Percentiles rank a stretch among this genome's conserved stretches.
phyloP scores from a whole-genome alignment of 495 filamentous ascomycete species.

The Daldinia grandis region DNA sequence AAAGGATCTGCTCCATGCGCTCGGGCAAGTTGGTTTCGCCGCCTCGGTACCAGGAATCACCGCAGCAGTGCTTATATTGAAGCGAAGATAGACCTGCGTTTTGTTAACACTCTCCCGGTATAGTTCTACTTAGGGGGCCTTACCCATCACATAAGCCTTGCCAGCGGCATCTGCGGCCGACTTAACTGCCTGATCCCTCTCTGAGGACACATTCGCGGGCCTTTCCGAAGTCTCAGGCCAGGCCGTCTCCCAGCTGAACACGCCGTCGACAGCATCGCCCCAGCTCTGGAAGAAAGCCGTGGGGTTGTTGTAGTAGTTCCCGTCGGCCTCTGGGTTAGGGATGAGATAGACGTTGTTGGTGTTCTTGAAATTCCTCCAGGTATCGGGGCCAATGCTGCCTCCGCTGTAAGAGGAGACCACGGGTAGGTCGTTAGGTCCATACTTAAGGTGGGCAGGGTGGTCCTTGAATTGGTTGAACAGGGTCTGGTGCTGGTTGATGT shows the following conservation, averaged over 20 bases:
- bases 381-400: slow-evolving; percentile 29
- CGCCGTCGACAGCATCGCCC: slow-evolving; percentile 43
- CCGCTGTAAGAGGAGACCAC: slow-evolving; percentile 49
- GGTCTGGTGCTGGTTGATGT: slow-evolving; percentile 38
- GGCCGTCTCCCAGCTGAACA: slow-evolving; percentile 50
- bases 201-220: slow-evolving; percentile 36
- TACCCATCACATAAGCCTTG: slow-evolving; percentile 52
- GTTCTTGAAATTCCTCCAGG: slow-evolving; percentile 43
- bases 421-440: slow-evolving; percentile 33
- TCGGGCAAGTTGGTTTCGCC: slow-evolving; percentile 54
- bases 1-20: slow-evolving; percentile 46
- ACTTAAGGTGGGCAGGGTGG: slow-evolving; percentile 42
- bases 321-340: slow-evolving; percentile 43
- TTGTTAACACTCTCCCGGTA: slow-evolving; percentile 3
- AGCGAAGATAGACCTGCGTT: slow-evolving; percentile 39
- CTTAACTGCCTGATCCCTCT: slow-evolving; percentile 36
- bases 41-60: slow-evolving; percentile 52
- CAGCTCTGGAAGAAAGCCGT: slow-evolving; percentile 36
- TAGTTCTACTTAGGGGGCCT: neutral
- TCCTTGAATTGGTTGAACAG: slow-evolving; percentile 43
- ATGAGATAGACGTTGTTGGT: slow-evolving; percentile 45
- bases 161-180: slow-evolving; percentile 37
- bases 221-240: slow-evolving; percentile 45
- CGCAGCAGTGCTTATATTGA: slow-evolving; percentile 54
- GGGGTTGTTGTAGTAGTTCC: slow-evolving; percentile 38